Evolutionary conservation across 1,139 yeast species (phyloP).

Genomic region (Suhomyces bolitotheri): DNA sequence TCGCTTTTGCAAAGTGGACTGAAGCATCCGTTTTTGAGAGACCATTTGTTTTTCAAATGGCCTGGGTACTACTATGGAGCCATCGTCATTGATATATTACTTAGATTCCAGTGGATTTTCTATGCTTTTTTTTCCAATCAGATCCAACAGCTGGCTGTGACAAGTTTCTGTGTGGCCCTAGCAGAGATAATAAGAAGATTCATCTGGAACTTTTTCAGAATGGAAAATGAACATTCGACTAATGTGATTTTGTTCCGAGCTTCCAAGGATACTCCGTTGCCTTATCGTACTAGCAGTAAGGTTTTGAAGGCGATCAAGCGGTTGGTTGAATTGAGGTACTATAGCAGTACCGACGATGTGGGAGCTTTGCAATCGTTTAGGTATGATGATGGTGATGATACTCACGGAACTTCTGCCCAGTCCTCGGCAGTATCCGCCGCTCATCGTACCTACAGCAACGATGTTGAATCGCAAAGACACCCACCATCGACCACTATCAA

Average conservation of each 20-base stretch:
- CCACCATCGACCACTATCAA: conserved; percentile 15
- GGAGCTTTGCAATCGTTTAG: conserved; percentile 1
- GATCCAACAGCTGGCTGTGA: conserved; percentile 86
- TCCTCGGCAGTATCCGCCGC: conserved; percentile 8
- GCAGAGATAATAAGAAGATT: conserved; percentile 82
- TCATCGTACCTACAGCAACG: conserved; percentile 18
- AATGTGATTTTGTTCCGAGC: conserved; percentile 85
- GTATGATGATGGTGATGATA: not conserved
- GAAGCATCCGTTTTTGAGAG: conserved; percentile 61
- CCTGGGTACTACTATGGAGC: conserved; percentile 71
- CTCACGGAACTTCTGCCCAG: conserved; percentile 1
- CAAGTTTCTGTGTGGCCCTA: conserved; percentile 79
- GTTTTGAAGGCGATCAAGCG: conserved; percentile 44
- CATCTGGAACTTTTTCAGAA: conserved; percentile 86
- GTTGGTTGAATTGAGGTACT: conserved; percentile 39
- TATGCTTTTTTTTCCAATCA: conserved; percentile 72
- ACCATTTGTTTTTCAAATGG: conserved; percentile 62
- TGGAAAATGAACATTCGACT: conserved; percentile 94
- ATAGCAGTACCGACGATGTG: conserved; percentile 4
- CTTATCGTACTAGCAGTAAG: conserved; percentile 55
- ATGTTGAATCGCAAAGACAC: conserved; percentile 6
- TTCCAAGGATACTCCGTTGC: conserved; percentile 81
- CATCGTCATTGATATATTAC: conserved; percentile 65
- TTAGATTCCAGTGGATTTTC: conserved; percentile 90
- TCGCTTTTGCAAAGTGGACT: conserved; percentile 73